A percentile compares a stretch with the other conserved stretches of the same genome.
Conservation (phyloP, 331 rosid genomes). For the Malus hybrid region DNA sequence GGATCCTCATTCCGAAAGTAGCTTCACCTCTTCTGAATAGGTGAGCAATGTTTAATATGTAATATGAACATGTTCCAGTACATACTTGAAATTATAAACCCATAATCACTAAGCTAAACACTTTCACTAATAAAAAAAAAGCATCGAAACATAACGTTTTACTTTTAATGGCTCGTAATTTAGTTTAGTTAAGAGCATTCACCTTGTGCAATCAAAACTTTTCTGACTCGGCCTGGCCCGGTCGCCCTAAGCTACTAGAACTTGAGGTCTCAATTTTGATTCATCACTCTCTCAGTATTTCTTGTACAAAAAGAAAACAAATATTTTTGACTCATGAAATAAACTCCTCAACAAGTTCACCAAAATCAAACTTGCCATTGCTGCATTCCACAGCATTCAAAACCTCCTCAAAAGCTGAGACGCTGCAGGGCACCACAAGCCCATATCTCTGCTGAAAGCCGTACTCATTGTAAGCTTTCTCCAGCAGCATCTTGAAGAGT, state of each 20-base stretch:
- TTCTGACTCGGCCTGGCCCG: not conserved
- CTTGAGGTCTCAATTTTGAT: not conserved
- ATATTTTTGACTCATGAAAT: not conserved
- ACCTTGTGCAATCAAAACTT: not conserved
- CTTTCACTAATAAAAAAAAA: not conserved
- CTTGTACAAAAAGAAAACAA: not conserved
- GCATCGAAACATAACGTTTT: not conserved
- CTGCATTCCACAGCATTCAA: slow-evolving; percentile 52
- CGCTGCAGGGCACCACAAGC: slow-evolving; percentile 67
- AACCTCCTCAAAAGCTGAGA: slow-evolving; percentile 62
- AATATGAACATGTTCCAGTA: slow-evolving; percentile 1
- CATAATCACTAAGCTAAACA: not conserved
- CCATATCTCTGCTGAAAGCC: slow-evolving; percentile 69
- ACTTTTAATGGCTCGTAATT: not conserved
- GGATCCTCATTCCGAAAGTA: not conserved
- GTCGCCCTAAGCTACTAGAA: not conserved
- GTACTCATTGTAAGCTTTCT: slow-evolving; percentile 65
- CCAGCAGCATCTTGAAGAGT: slow-evolving; percentile 70
- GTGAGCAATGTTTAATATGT: not conserved
- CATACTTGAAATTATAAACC: not conserved
- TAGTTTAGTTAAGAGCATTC: not conserved
- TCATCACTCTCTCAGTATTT: too few species aligned
- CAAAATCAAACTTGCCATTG: slow-evolving; percentile 56
- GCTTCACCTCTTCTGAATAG: slow-evolving; percentile 14
- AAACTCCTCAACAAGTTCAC: slow-evolving; percentile 54